A percentile compares a stretch with the other conserved stretches of the same genome.
Conservation (phyloP, 2,329 filamentous ascomycete species). For the Pseudogymnoascus sp. region DNA sequence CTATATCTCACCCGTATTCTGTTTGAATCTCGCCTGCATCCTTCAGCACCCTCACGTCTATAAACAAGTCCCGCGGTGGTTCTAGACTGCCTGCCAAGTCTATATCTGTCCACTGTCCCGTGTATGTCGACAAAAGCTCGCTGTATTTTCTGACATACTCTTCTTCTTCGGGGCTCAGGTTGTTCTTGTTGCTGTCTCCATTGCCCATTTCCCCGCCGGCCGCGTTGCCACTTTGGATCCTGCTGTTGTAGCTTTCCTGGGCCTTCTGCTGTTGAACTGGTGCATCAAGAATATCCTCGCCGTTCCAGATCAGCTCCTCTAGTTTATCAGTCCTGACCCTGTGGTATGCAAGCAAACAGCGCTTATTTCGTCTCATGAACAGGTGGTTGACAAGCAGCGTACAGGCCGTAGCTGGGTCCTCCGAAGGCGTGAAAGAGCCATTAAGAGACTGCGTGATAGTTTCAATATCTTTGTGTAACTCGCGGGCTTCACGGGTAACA, state of each 20-base stretch:
- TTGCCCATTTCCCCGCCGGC: slow-evolving; percentile 28
- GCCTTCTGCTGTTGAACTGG: slow-evolving; percentile 46
- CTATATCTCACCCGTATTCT: slow-evolving; percentile 74
- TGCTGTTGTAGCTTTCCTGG: slow-evolving; percentile 20
- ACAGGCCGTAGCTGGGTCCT: slow-evolving; percentile 75
- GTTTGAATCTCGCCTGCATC: slow-evolving; percentile 98
- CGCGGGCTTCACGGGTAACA: slow-evolving; percentile 83
- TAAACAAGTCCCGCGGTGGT: slow-evolving; percentile 90
- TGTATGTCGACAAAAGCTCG: slow-evolving; percentile 89
- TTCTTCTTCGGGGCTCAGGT: slow-evolving; percentile 88
- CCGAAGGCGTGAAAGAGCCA: slow-evolving; percentile 76
- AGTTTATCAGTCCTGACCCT: slow-evolving; percentile 82
- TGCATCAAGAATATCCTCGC: slow-evolving; percentile 70
- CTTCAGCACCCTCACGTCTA: slow-evolving; percentile 90
- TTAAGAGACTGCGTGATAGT: slow-evolving; percentile 74
- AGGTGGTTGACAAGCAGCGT: slow-evolving; percentile 88
- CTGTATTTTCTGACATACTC: slow-evolving; percentile 90
- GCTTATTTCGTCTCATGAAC: slow-evolving; percentile 91
- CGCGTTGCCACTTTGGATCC: slow-evolving; percentile 25
- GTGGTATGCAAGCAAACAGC: slow-evolving; percentile 91
- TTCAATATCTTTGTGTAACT: slow-evolving; percentile 78
- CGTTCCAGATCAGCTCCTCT: slow-evolving; percentile 89
- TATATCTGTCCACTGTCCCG: slow-evolving; percentile 97
- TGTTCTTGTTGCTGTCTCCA: slow-evolving; percentile 54
- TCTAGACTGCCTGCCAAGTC: slow-evolving; percentile 90